phyloP scores from a whole-genome alignment of 805 yeast genomes.

The Diddensiella transvaalensis region DNA sequence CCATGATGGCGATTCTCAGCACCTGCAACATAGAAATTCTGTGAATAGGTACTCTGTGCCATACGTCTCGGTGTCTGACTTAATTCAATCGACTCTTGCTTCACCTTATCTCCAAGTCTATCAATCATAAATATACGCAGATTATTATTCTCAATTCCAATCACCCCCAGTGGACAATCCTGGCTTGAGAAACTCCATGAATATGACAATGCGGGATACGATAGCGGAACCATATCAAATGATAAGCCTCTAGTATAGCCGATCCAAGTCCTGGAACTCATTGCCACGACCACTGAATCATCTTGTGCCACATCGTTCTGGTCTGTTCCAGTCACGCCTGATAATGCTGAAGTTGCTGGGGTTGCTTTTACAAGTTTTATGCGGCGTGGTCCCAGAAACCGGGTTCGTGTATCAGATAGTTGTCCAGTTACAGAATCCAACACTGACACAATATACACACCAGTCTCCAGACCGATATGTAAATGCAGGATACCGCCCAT shows the following conservation, averaged over 20 bases:
- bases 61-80: constrained; percentile 22
- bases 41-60: constrained; percentile 12
- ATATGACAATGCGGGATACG: constrained; percentile 33
- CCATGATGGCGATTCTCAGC: constrained; percentile 38
- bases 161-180: constrained; percentile 58
- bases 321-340: constrained; percentile 15
- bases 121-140: constrained; percentile 47
- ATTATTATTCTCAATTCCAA: constrained; percentile 53
- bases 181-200: constrained; percentile 59
- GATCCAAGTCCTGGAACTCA: constrained; percentile 55
- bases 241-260: constrained; percentile 38
- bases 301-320: constrained; percentile 25
- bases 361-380: constrained; percentile 46
- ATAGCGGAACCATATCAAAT: constrained; percentile 47
- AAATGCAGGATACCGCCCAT: constrained; percentile 39
- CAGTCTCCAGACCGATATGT: constrained; percentile 82
- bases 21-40: constrained; percentile 42
- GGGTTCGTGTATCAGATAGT: constrained; percentile 58
- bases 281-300: constrained; percentile 40
- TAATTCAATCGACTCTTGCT: constrained; percentile 12
- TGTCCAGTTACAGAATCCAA: constrained; percentile 60
- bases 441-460: constrained; percentile 65
- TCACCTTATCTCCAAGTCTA: constrained; percentile 18
- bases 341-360: too few relatives aligned
- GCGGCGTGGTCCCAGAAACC: constrained; percentile 69